A percentile compares a stretch with the other conserved stretches of the same genome.
Conservation (phyloP, 768 basidiomycete species). For the Kwoniella dendrophila region DNA sequence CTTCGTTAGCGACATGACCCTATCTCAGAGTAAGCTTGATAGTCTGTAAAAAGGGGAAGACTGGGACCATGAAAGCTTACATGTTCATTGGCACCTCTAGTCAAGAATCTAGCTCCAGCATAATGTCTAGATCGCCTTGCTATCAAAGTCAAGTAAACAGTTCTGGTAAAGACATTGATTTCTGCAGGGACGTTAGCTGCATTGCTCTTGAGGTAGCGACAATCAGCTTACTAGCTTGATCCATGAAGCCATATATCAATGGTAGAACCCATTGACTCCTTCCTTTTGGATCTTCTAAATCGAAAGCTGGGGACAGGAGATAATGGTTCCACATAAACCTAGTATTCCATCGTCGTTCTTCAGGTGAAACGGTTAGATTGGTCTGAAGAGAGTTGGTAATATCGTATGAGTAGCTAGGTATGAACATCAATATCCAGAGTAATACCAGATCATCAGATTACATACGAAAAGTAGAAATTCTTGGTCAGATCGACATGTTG, state of each 20-base stretch:
- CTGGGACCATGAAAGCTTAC: constrained; percentile 56
- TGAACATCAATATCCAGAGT: too few species aligned
- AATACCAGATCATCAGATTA: not conserved
- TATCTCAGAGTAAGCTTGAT: constrained; percentile 55
- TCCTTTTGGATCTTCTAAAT: constrained; percentile 52
- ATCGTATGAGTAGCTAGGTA: constrained; percentile 85
- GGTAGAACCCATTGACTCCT: constrained; percentile 81
- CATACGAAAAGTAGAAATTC: constrained; percentile 95
- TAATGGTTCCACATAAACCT: constrained; percentile 95
- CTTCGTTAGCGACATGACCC: constrained; percentile 98
- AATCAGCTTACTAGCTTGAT: constrained; percentile 80
- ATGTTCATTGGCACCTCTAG: constrained; percentile 91
- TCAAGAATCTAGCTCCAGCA: constrained; percentile 91
- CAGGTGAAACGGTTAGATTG: constrained; percentile 66
- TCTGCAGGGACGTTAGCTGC: constrained; percentile 61
- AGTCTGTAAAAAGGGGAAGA: too few species aligned
- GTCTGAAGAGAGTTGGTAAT: constrained; percentile 92
- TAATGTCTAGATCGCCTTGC: constrained; percentile 91
- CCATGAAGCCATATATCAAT: constrained; percentile 91
- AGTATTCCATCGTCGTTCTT: constrained; percentile 67
- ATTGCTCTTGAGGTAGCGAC: not conserved
- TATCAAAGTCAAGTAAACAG: constrained; percentile 91
- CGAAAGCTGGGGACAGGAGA: constrained; percentile 73
- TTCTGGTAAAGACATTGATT: constrained; percentile 81
- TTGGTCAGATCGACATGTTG: constrained; percentile 98